A percentile compares a stretch with the other conserved stretches of the same genome.
Evolutionary conservation across 2,329 filamentous ascomycete genomes (phyloP).

Genomic region (Aschersonia sp.): DNA sequence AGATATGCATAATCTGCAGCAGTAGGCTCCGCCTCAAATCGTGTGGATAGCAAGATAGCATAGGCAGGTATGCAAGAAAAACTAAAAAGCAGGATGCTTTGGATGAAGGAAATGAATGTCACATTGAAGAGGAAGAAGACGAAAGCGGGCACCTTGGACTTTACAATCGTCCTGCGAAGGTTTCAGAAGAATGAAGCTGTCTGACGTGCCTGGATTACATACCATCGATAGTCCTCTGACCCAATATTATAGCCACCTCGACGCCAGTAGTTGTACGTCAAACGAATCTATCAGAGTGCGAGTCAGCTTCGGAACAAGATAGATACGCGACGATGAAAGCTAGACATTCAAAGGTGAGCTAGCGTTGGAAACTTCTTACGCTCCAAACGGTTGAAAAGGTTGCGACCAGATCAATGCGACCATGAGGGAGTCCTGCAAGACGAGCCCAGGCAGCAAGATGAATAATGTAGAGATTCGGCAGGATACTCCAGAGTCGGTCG

Average conservation of each 20-base stretch:
- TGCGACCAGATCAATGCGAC: conserved; percentile 58
- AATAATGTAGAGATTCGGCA: conserved; percentile 74
- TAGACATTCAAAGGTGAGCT: too few relatives aligned
- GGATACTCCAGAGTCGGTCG: conserved; percentile 79
- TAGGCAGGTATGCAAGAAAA: conserved; percentile 71
- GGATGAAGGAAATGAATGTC: conserved; percentile 73
- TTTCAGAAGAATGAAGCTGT: conserved; percentile 1
- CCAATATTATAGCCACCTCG: conserved; percentile 83
- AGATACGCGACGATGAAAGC: too few relatives aligned
- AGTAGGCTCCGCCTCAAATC: conserved; percentile 37
- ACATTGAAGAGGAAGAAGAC: conserved; percentile 78
- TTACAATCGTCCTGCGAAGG: conserved; percentile 49
- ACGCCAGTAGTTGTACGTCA: conserved; percentile 96
- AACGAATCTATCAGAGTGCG: conserved; percentile 37
- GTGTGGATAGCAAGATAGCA: conserved; percentile 59
- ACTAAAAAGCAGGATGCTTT: conserved; percentile 68
- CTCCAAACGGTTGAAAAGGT: conserved; percentile 66
- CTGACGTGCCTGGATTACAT: conserved; percentile 2
- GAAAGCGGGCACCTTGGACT: conserved; percentile 44
- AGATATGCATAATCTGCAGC: conserved; percentile 33
- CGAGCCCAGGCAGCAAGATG: conserved; percentile 80
- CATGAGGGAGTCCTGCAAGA: conserved; percentile 53
- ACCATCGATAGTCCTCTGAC: conserved; percentile 90
- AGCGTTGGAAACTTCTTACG: conserved; percentile 32
- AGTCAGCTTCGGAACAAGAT: too few relatives aligned